Conservation (phyloP, 106 monocot genomes). For the Posidonia australis region DNA sequence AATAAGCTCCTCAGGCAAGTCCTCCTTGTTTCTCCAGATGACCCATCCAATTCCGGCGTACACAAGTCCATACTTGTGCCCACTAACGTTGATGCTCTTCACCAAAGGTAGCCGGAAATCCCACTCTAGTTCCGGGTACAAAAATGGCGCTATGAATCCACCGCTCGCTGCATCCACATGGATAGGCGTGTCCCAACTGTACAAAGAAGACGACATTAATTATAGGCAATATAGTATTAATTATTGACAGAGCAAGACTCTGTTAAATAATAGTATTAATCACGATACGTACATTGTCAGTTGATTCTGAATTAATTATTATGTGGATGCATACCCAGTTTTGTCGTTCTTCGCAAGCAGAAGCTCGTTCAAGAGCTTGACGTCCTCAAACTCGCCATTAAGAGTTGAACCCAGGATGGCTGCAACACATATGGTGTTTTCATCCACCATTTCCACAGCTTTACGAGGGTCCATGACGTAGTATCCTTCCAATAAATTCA, state of each 20-base stretch:
- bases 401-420: conserved; percentile 55
- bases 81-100: conserved; percentile 91
- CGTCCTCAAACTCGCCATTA: conserved; percentile 53
- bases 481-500: conserved; percentile 25
- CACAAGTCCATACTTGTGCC: conserved; percentile 92
- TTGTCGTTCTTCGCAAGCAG: conserved; percentile 30
- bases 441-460: conserved; percentile 53
- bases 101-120: conserved; percentile 75
- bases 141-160: conserved; percentile 56
- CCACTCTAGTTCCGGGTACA: conserved; percentile 78
- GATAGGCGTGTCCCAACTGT: conserved; percentile 48
- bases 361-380: conserved; percentile 38
- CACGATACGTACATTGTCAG: no score
- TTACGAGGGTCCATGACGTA: conserved; percentile 59
- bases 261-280: not conserved
- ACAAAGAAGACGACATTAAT: not conserved
- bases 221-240: no score
- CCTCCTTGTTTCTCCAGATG: conserved; percentile 75
- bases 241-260: no score
- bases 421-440: conserved; percentile 53
- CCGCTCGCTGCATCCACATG: conserved; percentile 60
- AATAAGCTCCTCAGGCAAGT: conserved; percentile 85
- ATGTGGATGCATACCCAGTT: conserved; percentile 28
- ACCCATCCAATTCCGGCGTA: conserved; percentile 90
- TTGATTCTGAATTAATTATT: no score